Evolutionary conservation across 495 filamentous ascomycete genomes (phyloP), one percentile per base, ranked within the genome.

Genomic region (Barbatosphaeria neglecta): DNA sequence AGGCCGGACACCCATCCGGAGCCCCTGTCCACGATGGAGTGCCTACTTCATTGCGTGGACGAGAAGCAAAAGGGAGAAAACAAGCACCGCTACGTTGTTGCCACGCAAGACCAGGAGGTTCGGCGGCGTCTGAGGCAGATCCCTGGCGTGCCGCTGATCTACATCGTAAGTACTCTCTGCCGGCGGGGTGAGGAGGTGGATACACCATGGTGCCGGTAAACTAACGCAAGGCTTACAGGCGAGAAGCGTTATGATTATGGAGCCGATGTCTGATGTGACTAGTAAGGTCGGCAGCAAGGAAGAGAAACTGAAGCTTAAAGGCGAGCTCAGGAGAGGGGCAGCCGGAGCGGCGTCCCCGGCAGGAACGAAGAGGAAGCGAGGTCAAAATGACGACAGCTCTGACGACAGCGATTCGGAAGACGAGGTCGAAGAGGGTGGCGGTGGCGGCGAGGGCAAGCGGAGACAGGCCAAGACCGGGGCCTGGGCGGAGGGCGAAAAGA

Each of bases 1-100:
- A 82, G 92, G 59, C 81, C 80, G 46, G 81, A 90, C 46, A 76
- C 85, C 9, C 69, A 68, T 50, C 65, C 63, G 41, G 70, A 83
- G 41, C 84, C 90, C 1, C 79, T 94, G 46, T 71, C 78, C 35
- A 78, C 88, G 49, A 60, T 76, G 20, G 86, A 87, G 50, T 99
- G 93, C 60, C 68, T 96, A 20, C 68, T 77, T 40, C 81, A 76
- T 0, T 80, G 92, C 4, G 79, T 95, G 1, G 87, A 87, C 53
- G 83, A 86, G 0, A 84, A 83, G 52, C 60, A 66, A 16, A 77
- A 67, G 48, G 70, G 71, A 18, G 76, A 77, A 54, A 99, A 99
- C 60, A 94, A 90, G 58, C 81, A 95, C 58, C 75, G 89, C 42
- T 97, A 96, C 63, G 82, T 89, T 18, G 82, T 96, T 19, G 90